Evolutionary conservation across 78 protist genomes (phyloP).

Genomic region (Isochrysis galbana): DNA sequence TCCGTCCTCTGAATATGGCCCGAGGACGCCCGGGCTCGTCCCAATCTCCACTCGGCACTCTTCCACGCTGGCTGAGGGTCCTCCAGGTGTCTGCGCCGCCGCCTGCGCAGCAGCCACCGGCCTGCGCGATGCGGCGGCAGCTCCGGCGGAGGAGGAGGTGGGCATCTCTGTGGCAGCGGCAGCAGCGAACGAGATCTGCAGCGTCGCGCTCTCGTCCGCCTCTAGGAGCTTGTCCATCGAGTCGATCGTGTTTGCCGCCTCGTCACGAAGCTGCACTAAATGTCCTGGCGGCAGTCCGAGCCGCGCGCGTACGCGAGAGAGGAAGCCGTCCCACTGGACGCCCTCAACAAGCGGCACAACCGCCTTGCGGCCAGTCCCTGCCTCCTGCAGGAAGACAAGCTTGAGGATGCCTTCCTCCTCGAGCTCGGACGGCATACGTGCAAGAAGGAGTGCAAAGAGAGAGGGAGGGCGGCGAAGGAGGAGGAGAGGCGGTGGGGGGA

Average conservation of each 20-base stretch:
- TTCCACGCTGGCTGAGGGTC: too few relatives aligned
- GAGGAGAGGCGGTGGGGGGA: too few relatives aligned
- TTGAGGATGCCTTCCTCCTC: background rate
- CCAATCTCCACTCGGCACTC: background rate
- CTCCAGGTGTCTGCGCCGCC: too few relatives aligned
- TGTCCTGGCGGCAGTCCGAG: background rate
- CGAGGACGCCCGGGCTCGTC: background rate
- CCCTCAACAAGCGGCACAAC: background rate
- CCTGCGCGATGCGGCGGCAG: background rate
- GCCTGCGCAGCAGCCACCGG: background rate
- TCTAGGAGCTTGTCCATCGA: background rate
- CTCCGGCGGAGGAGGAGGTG: background rate
- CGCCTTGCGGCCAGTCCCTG: background rate
- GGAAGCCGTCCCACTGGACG: background rate
- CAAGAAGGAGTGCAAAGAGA: too few relatives aligned
- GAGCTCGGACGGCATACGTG: too few relatives aligned
- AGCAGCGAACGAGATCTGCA: background rate
- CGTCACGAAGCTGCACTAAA: background rate
- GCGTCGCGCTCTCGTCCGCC: background rate
- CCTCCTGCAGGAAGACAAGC: background rate
- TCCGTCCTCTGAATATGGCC: background rate
- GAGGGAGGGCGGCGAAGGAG: too few relatives aligned
- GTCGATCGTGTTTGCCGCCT: background rate
- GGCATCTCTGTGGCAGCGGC: background rate
- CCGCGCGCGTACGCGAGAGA: background rate